Evolutionary conservation across 1,284 basidiomycete species (phyloP), one percentile per base, ranked within the genome.

Genomic region (Mycosarcoma mackinlayi): DNA sequence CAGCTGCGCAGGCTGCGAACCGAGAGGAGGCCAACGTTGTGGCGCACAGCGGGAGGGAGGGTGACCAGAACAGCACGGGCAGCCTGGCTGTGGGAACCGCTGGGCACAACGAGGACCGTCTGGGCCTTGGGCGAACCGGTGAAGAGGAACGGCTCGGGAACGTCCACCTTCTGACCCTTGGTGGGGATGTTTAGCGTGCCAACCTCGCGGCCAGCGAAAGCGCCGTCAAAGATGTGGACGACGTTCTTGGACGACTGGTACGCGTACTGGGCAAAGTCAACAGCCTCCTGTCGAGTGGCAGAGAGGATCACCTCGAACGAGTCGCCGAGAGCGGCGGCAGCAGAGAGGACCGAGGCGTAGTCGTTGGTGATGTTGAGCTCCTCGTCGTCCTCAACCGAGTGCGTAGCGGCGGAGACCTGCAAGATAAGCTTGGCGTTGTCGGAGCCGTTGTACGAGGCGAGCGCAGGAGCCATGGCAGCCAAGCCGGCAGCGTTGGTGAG

Each of bases 141-240:
- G 69, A 81, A 82, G 53, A 66, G 51, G 54, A 81, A 80, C 45
- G 75, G 75, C 44, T 63, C 63, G 77, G 94, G 65, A 92, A 41
- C 88, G 77, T 94, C 94, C 44, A 62, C 51, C 42, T 61, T 40
- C 13, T 76, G 74, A 84, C 60, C 57, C 41, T 63, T 58, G 52
- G 61, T 52, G 11, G 78, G 76, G 37, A 78, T 60, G 38, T 59
- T 58, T 31, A 79, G 65, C 28, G 54, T 37, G 48, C 78, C 77
- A 11, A 80, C 53, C 56, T 82, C 75, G 25, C 72, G 65, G 45
- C 66, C 80, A 23, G 74, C 63, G 38, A 68, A 81, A 46, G 79
- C 79, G 30, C 79, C 80, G 50, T 82, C 80, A 48, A 82, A 82
- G 65, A 82, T 63, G 70, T 82, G 80, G 30, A 78, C 69, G 27